Base-by-base conservation (phyloP, 192 early-diverging fungal species). In the Borealophlyctis nickersoniae region DNA sequence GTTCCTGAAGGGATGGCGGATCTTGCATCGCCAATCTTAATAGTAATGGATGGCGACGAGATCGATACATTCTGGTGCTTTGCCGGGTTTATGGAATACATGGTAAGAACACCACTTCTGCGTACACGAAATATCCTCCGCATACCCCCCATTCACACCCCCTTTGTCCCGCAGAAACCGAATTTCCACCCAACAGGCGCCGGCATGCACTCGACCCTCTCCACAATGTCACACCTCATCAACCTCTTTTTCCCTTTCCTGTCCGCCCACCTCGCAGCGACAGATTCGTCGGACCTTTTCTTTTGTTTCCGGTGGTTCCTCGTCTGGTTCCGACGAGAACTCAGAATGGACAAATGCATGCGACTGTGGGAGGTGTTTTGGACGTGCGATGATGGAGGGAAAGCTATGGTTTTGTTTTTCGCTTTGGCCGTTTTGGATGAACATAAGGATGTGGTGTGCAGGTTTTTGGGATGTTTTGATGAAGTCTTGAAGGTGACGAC, bases 1-100 rank as follows among this genome's bases (percentile, higher is more conserved):
- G n/a, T n/a, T n/a, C n/a, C n/a, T n/a, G n/a, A 98, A 71, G 95
- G 95, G 11, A 98, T 98, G 95, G 88, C 83, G n/a, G 95, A 98
- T 61, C 77, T 98, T 16, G 74, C 92, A 36, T 83, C 92, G 13
- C 93, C 95, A 7, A 77, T 96, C 11, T 89, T 90, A 74, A 89
- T 84, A 13, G 87, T 91, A 2, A 87, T 94, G 69, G 77, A 82
- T 36, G 55, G 55, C 23, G 91, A 96, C 64, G 95, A 96, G 73
- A 83, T 86, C 27, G 76, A 92, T 28, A 82, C 91, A 0, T 98
- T 98, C 60, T 98, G 93, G 92, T 87, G 88, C 29, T 98, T 96
- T 69, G 82, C 79, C 0, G 80, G 75, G 5, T 87, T 91, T 52
- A 98, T 98, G 95, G 81, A 92, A 56, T 78, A 83, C 49, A 92